Conservation (phyloP, 257 asterid species). For the Leptodermis oblonga region DNA sequence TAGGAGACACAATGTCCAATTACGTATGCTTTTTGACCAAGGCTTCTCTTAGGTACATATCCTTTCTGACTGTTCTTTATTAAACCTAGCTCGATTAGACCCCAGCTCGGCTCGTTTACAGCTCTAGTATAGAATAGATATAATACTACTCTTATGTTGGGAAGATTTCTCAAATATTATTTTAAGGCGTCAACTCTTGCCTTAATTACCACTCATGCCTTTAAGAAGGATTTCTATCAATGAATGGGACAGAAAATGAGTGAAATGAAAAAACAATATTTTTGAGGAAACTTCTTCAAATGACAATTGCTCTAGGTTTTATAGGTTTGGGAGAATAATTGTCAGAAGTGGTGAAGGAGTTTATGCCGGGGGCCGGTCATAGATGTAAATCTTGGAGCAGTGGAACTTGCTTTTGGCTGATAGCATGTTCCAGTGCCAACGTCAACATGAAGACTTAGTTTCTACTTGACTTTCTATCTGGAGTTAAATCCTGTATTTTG, state of each 20-base stretch:
- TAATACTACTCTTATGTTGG: background rate
- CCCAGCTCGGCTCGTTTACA: too few species aligned
- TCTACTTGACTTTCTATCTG: background rate
- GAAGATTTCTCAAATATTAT: background rate
- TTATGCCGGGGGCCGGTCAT: background rate
- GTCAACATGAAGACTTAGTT: background rate
- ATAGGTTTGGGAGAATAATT: background rate
- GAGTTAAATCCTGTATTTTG: background rate
- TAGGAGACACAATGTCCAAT: background rate
- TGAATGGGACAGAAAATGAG: background rate
- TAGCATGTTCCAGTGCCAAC: background rate
- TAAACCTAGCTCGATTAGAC: too few species aligned
- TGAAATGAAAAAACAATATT: background rate
- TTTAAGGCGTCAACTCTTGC: background rate
- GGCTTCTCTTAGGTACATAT: background rate
- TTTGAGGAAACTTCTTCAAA: background rate
- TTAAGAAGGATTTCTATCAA: background rate
- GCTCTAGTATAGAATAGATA: background rate
- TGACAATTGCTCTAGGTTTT: background rate
- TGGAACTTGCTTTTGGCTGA: background rate
- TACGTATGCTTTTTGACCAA: background rate
- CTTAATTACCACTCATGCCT: background rate
- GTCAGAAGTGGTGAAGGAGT: background rate
- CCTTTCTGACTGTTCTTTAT: too few species aligned
- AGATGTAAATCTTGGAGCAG: background rate